Evolutionary conservation across 2,329 filamentous ascomycete species (phyloP).

Genomic region (Alternaria solani): DNA sequence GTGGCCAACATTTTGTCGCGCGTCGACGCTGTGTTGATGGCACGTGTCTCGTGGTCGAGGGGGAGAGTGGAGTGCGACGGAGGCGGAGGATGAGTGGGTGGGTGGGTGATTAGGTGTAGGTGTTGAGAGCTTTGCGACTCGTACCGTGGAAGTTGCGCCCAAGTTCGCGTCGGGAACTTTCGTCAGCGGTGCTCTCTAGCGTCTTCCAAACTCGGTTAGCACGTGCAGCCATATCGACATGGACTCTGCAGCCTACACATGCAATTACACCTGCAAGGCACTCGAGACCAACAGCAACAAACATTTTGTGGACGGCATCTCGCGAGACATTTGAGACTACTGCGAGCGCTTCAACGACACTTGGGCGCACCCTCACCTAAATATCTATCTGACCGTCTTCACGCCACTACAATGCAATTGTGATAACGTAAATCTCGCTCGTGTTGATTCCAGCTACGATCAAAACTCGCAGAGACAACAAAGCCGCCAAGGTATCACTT

Average conservation of each 20-base stretch:
- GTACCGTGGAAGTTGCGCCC: slow-evolving; percentile 20
- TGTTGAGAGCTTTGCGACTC: slow-evolving; percentile 23
- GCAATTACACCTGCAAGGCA: background rate
- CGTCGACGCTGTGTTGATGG: background rate
- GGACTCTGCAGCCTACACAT: background rate
- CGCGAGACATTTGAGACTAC: too few relatives aligned
- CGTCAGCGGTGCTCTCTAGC: slow-evolving; percentile 16
- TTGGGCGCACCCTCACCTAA: too few relatives aligned
- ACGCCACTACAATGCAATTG: background rate
- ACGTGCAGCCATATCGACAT: slow-evolving; percentile 9
- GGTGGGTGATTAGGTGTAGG: slow-evolving; percentile 3
- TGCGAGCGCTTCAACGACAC: too few relatives aligned
- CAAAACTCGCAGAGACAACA: slow-evolving; percentile 1
- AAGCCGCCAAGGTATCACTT: slow-evolving; percentile 26
- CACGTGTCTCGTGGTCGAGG: slow-evolving; percentile 8
- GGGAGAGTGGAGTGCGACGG: slow-evolving; percentile 17
- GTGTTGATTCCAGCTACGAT: slow-evolving; percentile 4
- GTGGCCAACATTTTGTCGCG: slow-evolving; percentile 37
- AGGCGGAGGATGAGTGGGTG: background rate
- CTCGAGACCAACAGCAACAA: background rate
- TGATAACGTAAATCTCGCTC: background rate
- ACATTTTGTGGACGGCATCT: background rate
- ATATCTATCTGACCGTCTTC: too few relatives aligned
- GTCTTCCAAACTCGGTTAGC: background rate
- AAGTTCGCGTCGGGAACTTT: slow-evolving; percentile 24